Conservation (phyloP, 768 basidiomycete species). For the Termitomyces sp. region DNA sequence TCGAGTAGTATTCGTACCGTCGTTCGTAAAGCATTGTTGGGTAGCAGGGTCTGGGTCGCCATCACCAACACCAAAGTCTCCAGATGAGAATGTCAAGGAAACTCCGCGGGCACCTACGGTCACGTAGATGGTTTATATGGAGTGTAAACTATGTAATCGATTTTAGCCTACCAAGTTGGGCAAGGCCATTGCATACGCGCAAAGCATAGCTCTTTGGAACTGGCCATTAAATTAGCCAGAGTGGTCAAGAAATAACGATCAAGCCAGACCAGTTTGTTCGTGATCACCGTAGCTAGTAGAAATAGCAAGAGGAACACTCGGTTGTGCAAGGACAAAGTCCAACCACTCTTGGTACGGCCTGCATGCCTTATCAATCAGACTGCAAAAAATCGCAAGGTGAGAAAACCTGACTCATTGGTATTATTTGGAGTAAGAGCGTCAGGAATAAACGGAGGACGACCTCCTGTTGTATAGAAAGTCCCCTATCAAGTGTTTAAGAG, state of each 20-base stretch:
- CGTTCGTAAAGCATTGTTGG: slow-evolving; percentile 53
- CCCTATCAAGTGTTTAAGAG: slow-evolving; percentile 19
- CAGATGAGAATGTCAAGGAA: slow-evolving; percentile 59
- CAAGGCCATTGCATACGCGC: slow-evolving; percentile 54
- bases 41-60: slow-evolving; percentile 44
- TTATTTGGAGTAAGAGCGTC: slow-evolving; percentile 32
- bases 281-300: slow-evolving; percentile 68
- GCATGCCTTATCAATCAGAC: not conserved
- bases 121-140: not conserved
- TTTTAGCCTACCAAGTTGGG: slow-evolving; percentile 45
- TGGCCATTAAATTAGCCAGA: slow-evolving; percentile 12
- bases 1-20: slow-evolving; percentile 43
- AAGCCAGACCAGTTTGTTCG: slow-evolving; percentile 53
- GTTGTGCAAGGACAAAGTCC: slow-evolving; percentile 41
- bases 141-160: not conserved
- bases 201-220: slow-evolving; percentile 52
- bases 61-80: slow-evolving; percentile 71
- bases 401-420: slow-evolving; percentile 29
- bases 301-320: slow-evolving; percentile 48
- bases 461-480: slow-evolving; percentile 58
- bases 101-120: slow-evolving; percentile 57
- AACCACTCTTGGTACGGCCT: slow-evolving; percentile 46
- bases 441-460: slow-evolving; percentile 52
- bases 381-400: not conserved
- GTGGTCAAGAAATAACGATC: not conserved